Evolutionary conservation across 495 filamentous ascomycete genomes (phyloP).

Genomic region (Wilcoxina mikolae): DNA sequence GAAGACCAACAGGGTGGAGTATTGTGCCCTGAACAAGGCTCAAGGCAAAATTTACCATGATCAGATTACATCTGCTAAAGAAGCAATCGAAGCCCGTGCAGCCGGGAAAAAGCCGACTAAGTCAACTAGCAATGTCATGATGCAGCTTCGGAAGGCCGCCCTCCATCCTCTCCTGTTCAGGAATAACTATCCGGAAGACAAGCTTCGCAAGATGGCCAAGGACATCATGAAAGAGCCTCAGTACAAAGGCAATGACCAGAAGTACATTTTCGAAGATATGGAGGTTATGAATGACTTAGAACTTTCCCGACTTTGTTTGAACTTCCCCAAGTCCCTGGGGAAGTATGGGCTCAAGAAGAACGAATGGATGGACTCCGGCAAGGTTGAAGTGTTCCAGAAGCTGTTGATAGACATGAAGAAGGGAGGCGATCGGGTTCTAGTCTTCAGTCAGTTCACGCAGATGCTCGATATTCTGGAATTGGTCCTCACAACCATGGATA

Average conservation of each 20-base stretch:
- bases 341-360: slow-evolving; percentile 54
- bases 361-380: slow-evolving; percentile 88
- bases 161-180: slow-evolving; percentile 86
- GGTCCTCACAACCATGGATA: slow-evolving; percentile 56
- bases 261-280: slow-evolving; percentile 58
- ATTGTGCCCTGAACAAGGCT: slow-evolving; percentile 55
- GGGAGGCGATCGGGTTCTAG: slow-evolving; percentile 71
- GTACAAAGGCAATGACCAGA: slow-evolving; percentile 43
- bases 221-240: slow-evolving; percentile 51
- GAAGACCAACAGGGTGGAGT: slow-evolving; percentile 65
- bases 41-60: slow-evolving; percentile 60
- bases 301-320: slow-evolving; percentile 61
- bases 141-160: slow-evolving; percentile 80
- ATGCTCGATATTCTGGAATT: slow-evolving; percentile 79
- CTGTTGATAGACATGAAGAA: slow-evolving; percentile 56
- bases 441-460: slow-evolving; percentile 87
- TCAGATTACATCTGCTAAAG: slow-evolving; percentile 39
- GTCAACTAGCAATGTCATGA: slow-evolving; percentile 59
- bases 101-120: slow-evolving; percentile 42
- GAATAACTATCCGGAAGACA: slow-evolving; percentile 56
- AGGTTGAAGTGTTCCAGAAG: slow-evolving; percentile 60
- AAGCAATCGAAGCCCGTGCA: slow-evolving; percentile 42
- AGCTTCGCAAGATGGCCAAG: slow-evolving; percentile 62
- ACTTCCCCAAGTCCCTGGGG: slow-evolving; percentile 51
- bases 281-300: slow-evolving; percentile 65